Evolutionary conservation across 2,329 filamentous ascomycete genomes (phyloP), one percentile per base, ranked within the genome.

Genomic region (Mycosphaerella arachidis): DNA sequence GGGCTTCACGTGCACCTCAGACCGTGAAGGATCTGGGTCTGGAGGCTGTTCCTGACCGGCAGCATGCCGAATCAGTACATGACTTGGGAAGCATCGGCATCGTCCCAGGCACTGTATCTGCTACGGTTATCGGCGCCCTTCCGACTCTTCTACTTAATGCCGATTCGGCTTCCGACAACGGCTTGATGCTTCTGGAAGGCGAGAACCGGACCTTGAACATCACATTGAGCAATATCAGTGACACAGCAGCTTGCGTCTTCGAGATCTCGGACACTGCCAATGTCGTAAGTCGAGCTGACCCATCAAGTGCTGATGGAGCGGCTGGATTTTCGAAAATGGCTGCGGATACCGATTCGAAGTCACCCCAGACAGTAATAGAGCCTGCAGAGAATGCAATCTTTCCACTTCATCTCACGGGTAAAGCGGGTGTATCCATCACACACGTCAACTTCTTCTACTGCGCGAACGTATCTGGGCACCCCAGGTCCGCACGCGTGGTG

Each of bases 151-250:
- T 86, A 3, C 82, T 97, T 20, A 88, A 90, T 69, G 87, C 87
- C 7, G 89, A 88, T 3, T 91, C 88, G 12, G 81, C 97, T 1
- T 85, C 89, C 0, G 92, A 97, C 70, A 90, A 89, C 24, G 90
- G 91, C 9, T 79, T 96, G 37, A 97, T 96, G 92, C 83, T 99
- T 10, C 80, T 99, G 6, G 93, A 97, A 76, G 94, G 94, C 48
- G 93, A 99, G 74, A 84, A 83, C 24, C 87, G 86, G 67, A 79
- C 80, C 0, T 95, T 97, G 70, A 87, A 84, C 0, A 82, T 97
- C 16, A 92, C 89, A 0, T 77, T 97, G 13, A 84, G 89, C 66
- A 99, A 99, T 66, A 79, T 85, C 8, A 94, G 91, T 0, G 73
- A 81, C 0, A 92, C 88, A 1, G 81, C 90, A 1, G 90, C 91